phyloP scores from a whole-genome alignment of 2,329 filamentous ascomycete genomes.

The Botrytis tulipae region DNA sequence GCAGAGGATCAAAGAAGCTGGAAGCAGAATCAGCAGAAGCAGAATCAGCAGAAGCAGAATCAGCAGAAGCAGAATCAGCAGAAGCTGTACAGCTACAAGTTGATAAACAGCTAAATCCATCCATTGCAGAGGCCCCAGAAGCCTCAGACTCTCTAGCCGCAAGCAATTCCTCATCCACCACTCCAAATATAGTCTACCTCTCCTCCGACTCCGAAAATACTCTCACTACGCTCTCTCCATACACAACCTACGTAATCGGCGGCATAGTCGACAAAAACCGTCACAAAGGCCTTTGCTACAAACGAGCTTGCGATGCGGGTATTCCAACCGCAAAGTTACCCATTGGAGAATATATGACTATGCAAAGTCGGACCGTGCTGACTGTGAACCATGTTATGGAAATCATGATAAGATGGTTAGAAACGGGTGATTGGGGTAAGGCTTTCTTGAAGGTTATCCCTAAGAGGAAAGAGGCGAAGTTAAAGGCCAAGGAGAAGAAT shows the following conservation, averaged over 20 bases:
- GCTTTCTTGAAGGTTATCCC: constrained; percentile 89
- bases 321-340: constrained; percentile 88
- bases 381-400: constrained; percentile 95
- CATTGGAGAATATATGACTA: constrained; percentile 92
- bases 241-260: constrained; percentile 89
- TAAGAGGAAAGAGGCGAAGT: constrained; percentile 77
- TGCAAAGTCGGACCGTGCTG: constrained; percentile 81
- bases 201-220: constrained; percentile 88
- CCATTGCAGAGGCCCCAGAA: not conserved
- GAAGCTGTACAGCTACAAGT: not conserved
- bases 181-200: constrained; percentile 69
- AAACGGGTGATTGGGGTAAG: constrained; percentile 84
- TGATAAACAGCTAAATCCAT: not conserved
- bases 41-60: not conserved
- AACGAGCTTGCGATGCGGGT: constrained; percentile 68
- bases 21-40: not conserved
- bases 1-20: not conserved
- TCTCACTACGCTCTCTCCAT: constrained; percentile 77
- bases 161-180: constrained; percentile 74
- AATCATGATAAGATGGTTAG: constrained; percentile 93
- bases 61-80: not conserved
- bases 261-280: constrained; percentile 95
- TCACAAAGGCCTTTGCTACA: constrained; percentile 92
- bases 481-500: constrained; percentile 47
- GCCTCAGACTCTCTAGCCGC: constrained; percentile 53